phyloP scores from a whole-genome alignment of 2,329 filamentous ascomycete species.

The Colletotrichum noveboracense region DNA sequence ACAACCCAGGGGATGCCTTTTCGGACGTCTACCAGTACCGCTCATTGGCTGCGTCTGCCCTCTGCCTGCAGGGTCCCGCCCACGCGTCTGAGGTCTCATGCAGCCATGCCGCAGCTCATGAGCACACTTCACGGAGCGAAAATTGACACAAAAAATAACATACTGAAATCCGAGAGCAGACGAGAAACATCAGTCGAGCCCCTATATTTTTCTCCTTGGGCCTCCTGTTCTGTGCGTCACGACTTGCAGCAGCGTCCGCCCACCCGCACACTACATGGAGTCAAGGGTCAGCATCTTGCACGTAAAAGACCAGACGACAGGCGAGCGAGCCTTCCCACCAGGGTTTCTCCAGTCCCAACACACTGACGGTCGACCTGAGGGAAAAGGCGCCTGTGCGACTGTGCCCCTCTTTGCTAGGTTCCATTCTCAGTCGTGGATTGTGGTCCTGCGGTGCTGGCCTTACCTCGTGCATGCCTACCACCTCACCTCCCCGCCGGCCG shows the following conservation, averaged over 20 bases:
- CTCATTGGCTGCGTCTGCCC: constrained; percentile 4
- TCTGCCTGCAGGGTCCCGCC: constrained; percentile 20
- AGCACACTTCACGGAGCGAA: background rate
- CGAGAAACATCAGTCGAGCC: background rate
- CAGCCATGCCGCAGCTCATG: background rate
- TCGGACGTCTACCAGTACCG: background rate
- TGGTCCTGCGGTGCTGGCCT: background rate
- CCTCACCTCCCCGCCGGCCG: background rate
- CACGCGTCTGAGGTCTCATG: constrained; percentile 20
- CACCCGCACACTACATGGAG: background rate
- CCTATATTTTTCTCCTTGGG: background rate
- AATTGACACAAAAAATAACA: background rate
- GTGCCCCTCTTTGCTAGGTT: background rate
- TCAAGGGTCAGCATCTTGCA: background rate
- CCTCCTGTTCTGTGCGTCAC: constrained; percentile 16
- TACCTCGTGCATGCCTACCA: background rate
- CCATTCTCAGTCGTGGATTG: background rate
- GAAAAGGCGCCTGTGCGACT: background rate
- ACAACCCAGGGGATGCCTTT: background rate
- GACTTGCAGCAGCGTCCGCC: constrained; percentile 6
- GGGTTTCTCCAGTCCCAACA: background rate
- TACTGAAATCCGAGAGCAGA: background rate
- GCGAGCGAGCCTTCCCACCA: background rate
- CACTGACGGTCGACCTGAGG: background rate
- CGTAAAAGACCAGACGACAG: constrained; percentile 1